Evolutionary conservation across 2,329 filamentous ascomycete genomes (phyloP).

Genomic region (Venturia oleaginea): DNA sequence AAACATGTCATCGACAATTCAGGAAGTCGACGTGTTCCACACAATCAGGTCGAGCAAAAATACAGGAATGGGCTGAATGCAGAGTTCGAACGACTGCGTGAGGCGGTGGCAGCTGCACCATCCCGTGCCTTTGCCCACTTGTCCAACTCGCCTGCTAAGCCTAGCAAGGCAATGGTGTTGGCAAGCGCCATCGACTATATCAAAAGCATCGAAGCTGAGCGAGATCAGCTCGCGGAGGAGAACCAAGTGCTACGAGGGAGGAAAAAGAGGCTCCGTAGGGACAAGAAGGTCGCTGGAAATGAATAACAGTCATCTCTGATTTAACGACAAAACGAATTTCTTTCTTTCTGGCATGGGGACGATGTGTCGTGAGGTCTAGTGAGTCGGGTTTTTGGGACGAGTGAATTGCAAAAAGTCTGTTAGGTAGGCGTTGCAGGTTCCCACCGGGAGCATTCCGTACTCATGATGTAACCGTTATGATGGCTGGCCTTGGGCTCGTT

Average conservation of each 20-base stretch:
- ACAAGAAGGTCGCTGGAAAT: neutral
- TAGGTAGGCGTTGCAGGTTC: neutral
- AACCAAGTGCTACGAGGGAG: neutral
- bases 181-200: slow-evolving; percentile 12
- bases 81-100: slow-evolving; percentile 33
- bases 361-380: neutral
- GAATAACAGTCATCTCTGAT: neutral
- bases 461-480: neutral
- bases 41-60: slow-evolving; percentile 39
- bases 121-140: neutral
- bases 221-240: neutral
- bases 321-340: neutral
- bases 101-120: neutral
- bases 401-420: neutral
- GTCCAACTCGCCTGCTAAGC: neutral
- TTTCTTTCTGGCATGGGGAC: neutral
- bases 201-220: slow-evolving; percentile 1
- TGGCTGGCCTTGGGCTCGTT: neutral
- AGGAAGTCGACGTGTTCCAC: slow-evolving; percentile 29
- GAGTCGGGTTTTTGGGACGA: neutral
- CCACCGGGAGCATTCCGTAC: neutral
- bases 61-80: slow-evolving; percentile 39
- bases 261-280: neutral
- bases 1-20: neutral
- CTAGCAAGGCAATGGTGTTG: slow-evolving; percentile 12